Evolutionary conservation across 2,329 filamentous ascomycete species (phyloP).

Genomic region (Penicillium sp.): DNA sequence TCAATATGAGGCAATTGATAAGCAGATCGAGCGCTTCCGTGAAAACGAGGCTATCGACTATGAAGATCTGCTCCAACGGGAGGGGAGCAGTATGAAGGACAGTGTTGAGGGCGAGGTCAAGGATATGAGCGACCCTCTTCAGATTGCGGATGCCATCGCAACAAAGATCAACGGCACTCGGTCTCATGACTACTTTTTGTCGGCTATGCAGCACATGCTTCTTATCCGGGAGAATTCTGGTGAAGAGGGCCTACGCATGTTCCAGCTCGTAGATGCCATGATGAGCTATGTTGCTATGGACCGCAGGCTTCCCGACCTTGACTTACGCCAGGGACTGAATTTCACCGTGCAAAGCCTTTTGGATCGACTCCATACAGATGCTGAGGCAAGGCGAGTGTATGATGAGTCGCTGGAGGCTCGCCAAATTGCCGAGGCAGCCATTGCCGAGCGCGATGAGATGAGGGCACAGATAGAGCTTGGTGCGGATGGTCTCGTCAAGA

Average conservation of each 20-base stretch:
- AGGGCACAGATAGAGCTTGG: conserved; percentile 83
- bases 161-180: conserved; percentile 78
- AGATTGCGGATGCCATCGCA: conserved; percentile 93
- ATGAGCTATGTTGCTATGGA: conserved; percentile 99
- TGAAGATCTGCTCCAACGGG: conserved; percentile 90
- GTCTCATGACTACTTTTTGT: conserved; percentile 93
- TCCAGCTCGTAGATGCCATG: conserved; percentile 98
- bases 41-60: conserved; percentile 97
- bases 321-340: conserved; percentile 94
- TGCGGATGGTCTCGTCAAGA: conserved; percentile 88
- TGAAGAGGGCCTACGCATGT: conserved; percentile 91
- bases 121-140: conserved; percentile 87
- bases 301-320: conserved; percentile 89
- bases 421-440: conserved; percentile 91
- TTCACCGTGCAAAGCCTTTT: conserved; percentile 95
- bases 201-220: conserved; percentile 90
- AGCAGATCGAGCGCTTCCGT: conserved; percentile 91
- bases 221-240: conserved; percentile 88
- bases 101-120: conserved; percentile 81
- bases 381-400: conserved; percentile 85
- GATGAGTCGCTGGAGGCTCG: conserved; percentile 89
- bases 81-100: conserved; percentile 88
- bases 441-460: conserved; percentile 96
- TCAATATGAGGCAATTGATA: conserved; percentile 97
- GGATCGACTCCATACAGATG: conserved; percentile 95